Conservation (phyloP, 495 filamentous ascomycete species). For the Xylaria grammica region DNA sequence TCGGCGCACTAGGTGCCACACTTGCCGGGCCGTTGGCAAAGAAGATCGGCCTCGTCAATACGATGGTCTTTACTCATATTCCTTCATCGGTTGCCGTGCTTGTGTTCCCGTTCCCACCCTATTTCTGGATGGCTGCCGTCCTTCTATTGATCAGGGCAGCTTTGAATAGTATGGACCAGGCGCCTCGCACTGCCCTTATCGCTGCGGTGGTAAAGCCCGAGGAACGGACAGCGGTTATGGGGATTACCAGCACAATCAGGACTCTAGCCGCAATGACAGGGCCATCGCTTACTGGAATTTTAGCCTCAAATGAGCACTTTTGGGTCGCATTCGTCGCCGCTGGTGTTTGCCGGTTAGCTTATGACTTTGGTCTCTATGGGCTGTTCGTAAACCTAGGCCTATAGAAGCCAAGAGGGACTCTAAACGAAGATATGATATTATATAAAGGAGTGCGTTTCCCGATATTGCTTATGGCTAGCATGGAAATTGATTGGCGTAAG, state of each 20-base stretch:
- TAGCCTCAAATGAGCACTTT: constrained; percentile 66
- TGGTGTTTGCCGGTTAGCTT: constrained; percentile 69
- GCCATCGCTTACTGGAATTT: constrained; percentile 70
- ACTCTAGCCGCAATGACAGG: constrained; percentile 67
- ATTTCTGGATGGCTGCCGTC: constrained; percentile 59
- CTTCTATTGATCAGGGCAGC: constrained; percentile 74
- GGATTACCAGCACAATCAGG: constrained; percentile 70
- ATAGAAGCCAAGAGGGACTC: constrained; percentile 47
- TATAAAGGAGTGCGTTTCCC: too few species aligned
- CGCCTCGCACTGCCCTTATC: constrained; percentile 79
- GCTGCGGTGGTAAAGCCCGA: constrained; percentile 70
- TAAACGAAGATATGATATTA: too few species aligned
- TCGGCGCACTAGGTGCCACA: constrained; percentile 70
- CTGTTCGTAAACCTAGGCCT: constrained; percentile 64
- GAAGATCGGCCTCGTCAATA: constrained; percentile 79
- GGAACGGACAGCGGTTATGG: constrained; percentile 82
- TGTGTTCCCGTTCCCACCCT: constrained; percentile 67
- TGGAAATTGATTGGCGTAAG: too few species aligned
- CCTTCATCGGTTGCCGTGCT: constrained; percentile 76
- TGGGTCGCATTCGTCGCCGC: constrained; percentile 76
- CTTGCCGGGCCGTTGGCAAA: constrained; percentile 77
- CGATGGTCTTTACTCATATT: constrained; percentile 87
- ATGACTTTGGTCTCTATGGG: constrained; percentile 75
- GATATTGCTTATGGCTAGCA: too few species aligned
- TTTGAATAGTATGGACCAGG: constrained; percentile 80